Evolutionary conservation across 2,329 filamentous ascomycete genomes (phyloP).

Genomic region (Mycosphaerella sp.): DNA sequence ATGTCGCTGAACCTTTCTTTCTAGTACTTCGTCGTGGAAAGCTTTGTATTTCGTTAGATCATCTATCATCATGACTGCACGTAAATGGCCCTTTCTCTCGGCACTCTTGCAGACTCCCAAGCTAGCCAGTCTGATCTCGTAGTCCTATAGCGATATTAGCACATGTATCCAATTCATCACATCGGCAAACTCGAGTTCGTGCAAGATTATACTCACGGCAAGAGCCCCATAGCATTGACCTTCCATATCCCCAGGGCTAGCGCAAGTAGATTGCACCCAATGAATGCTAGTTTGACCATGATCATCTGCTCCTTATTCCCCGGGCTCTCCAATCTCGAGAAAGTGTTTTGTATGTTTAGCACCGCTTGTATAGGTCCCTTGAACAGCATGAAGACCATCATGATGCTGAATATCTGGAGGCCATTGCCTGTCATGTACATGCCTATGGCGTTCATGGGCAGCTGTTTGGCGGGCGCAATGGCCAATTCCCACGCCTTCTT

Average conservation of each 20-base stretch:
- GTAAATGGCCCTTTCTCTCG: slow-evolving; percentile 55
- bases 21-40: not conserved
- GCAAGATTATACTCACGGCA: slow-evolving; percentile 60
- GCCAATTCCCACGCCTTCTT: slow-evolving; percentile 99
- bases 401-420: slow-evolving; percentile 97
- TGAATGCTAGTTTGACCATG: slow-evolving; percentile 79
- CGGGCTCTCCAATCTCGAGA: slow-evolving; percentile 82
- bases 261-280: slow-evolving; percentile 78
- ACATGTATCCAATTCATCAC: not conserved
- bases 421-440: slow-evolving; percentile 99
- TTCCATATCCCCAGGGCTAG: slow-evolving; percentile 90
- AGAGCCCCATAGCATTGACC: slow-evolving; percentile 88
- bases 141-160: slow-evolving; percentile 53
- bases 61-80: slow-evolving; percentile 24
- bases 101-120: slow-evolving; percentile 74
- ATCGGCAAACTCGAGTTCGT: not conserved
- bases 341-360: slow-evolving; percentile 76
- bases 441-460: slow-evolving; percentile 98
- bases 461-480: slow-evolving; percentile 81
- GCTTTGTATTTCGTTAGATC: not conserved
- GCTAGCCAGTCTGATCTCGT: slow-evolving; percentile 96
- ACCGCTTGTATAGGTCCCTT: slow-evolving; percentile 89
- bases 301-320: slow-evolving; percentile 67
- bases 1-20: not conserved
- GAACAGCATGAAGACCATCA: slow-evolving; percentile 99